Conservation (phyloP, 2,329 filamentous ascomycete genomes). For the Xylaria sp. region DNA sequence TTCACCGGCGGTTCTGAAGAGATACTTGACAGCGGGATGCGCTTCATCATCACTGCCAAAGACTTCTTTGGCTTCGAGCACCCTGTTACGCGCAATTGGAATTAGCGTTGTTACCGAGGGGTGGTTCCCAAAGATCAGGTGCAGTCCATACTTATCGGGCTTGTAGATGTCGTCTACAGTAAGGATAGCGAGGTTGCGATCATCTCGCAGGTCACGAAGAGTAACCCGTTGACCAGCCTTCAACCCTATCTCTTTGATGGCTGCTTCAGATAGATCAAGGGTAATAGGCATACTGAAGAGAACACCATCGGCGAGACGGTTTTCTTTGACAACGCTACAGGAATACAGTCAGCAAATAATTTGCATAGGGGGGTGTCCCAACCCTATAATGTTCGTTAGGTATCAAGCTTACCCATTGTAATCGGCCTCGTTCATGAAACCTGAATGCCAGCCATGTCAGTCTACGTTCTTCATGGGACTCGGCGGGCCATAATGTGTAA, state of each 20-base stretch:
- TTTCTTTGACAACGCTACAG: conserved; percentile 82
- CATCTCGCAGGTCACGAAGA: conserved; percentile 94
- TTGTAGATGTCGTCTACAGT: conserved; percentile 95
- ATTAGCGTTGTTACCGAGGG: conserved; percentile 62
- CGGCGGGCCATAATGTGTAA: background rate
- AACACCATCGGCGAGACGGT: conserved; percentile 86
- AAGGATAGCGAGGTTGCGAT: conserved; percentile 94
- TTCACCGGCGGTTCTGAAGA: conserved; percentile 81
- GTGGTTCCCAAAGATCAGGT: conserved; percentile 47
- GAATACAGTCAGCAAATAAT: conserved; percentile 20
- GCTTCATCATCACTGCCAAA: conserved; percentile 91
- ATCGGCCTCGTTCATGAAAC: conserved; percentile 97
- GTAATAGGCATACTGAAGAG: conserved; percentile 98
- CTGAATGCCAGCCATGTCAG: conserved; percentile 59
- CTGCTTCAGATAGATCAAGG: conserved; percentile 81
- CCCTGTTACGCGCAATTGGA: conserved; percentile 59
- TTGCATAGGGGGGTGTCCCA: background rate
- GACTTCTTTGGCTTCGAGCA: conserved; percentile 90
- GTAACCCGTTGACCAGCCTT: conserved; percentile 85
- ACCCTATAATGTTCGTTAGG: background rate
- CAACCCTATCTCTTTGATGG: conserved; percentile 78
- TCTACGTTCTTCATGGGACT: conserved; percentile 26
- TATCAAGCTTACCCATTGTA: conserved; percentile 78
- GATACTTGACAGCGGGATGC: conserved; percentile 92
- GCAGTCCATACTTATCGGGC: conserved; percentile 82